Percentiles rank a stretch among this genome's conserved stretches.
These are phyloP conservation scores for Leptographium procerum DNA, from an alignment of 2,329 filamentous ascomycete genomes.

Conservation along the genomic window DNA sequence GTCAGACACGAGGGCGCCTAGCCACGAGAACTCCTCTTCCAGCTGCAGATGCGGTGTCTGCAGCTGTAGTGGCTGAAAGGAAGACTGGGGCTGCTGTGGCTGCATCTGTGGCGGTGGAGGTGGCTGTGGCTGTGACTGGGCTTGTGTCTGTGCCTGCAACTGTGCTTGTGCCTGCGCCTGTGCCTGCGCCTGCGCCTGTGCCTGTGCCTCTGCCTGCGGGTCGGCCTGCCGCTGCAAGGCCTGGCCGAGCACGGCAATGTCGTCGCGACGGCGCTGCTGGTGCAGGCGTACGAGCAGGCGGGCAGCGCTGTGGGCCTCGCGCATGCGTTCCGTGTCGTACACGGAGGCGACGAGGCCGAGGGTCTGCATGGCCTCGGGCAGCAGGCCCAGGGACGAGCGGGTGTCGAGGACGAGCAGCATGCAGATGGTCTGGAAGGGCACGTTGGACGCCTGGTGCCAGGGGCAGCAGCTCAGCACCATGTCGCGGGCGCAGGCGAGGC, in stretches of 20 bases:
- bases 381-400: constrained; percentile 31
- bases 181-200: constrained; percentile 7
- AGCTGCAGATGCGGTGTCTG: not conserved
- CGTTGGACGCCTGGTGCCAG: constrained; percentile 50
- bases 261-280: constrained; percentile 36
- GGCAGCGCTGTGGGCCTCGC: constrained; percentile 42
- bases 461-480: constrained; percentile 33
- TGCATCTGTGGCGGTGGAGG: not conserved
- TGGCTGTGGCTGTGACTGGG: not conserved
- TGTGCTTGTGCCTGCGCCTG: not conserved
- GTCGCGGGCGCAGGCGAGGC: constrained; percentile 32
- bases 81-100: not conserved
- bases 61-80: not conserved
- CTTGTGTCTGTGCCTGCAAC: constrained; percentile 13
- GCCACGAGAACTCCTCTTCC: constrained; percentile 26
- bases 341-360: constrained; percentile 28
- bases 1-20: constrained; percentile 31
- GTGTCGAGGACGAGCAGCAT: constrained; percentile 44
- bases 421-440: constrained; percentile 48
- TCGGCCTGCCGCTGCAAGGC: constrained; percentile 13
- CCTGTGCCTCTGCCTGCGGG: not conserved
- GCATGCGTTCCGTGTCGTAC: constrained; percentile 35
- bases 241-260: constrained; percentile 24
- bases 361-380: constrained; percentile 39
- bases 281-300: constrained; percentile 41